These are phyloP conservation scores for Geum urbanum DNA, from an alignment of 306 rosid genomes.

Conservation along the genomic window DNA sequence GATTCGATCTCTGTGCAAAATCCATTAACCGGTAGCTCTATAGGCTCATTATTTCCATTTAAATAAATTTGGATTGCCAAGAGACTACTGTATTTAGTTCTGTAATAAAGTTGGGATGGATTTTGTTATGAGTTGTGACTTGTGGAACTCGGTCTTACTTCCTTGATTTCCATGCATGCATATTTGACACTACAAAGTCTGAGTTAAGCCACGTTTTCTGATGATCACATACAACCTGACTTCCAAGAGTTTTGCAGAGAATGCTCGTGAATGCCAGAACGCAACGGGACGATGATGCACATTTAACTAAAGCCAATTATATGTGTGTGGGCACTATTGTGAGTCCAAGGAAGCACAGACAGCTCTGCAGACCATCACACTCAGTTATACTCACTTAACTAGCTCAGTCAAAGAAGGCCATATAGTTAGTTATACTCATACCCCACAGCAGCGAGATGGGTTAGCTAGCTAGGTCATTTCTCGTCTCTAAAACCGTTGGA, in stretches of 20 bases:
- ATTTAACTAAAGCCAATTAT: background rate
- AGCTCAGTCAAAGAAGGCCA: background rate
- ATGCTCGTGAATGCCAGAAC: background rate
- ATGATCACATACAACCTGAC: constrained; percentile 3
- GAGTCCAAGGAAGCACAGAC: background rate
- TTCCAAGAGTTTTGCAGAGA: background rate
- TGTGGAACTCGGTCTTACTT: background rate
- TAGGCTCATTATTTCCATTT: too few species aligned
- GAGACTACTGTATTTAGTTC: too few species aligned
- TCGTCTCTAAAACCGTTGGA: background rate
- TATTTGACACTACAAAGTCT: too few species aligned
- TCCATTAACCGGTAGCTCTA: too few species aligned
- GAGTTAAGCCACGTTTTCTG: background rate
- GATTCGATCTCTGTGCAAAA: too few species aligned
- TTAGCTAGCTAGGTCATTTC: background rate
- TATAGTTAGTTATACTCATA: background rate
- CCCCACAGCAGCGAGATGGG: background rate
- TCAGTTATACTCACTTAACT: background rate
- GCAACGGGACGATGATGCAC: background rate
- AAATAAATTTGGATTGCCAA: too few species aligned
- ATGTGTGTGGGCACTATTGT: background rate
- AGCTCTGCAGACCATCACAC: background rate
- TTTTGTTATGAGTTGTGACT: background rate
- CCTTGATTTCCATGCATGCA: background rate
- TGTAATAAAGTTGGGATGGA: too few species aligned